A percentile compares a stretch with the other conserved stretches of the same genome.
Conservation (phyloP, 192 early-diverging fungal genomes). For the Phycomyces blakesleeanus region DNA sequence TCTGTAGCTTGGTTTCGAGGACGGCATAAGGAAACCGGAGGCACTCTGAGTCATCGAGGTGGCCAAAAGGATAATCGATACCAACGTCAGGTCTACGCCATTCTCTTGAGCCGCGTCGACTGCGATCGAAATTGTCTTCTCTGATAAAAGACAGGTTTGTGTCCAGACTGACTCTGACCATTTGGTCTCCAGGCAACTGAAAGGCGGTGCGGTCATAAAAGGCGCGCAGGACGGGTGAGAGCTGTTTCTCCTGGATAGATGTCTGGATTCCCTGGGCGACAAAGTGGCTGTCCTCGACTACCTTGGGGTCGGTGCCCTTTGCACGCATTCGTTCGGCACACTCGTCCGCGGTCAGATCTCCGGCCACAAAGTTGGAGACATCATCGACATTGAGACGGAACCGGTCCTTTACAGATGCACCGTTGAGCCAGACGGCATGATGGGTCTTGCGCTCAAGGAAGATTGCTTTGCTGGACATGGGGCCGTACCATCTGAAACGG, state of each 20-base stretch:
- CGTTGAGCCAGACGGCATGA: conserved; percentile 29
- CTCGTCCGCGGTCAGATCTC: conserved; percentile 37
- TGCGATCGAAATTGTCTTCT: conserved; percentile 74
- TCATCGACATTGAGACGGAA: conserved; percentile 20
- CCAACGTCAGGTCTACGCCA: conserved; percentile 37
- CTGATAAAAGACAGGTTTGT: conserved; percentile 93
- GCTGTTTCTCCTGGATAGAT: conserved; percentile 24
- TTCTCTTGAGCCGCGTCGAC: conserved; percentile 58
- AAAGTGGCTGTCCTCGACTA: conserved; percentile 48
- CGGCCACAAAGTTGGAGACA: conserved; percentile 16
- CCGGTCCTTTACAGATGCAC: conserved; percentile 27
- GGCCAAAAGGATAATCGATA: conserved; percentile 38
- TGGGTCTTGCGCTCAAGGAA: conserved; percentile 34
- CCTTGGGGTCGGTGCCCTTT: conserved; percentile 62
- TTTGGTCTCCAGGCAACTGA: conserved; percentile 54
- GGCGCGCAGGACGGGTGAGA: conserved; percentile 20
- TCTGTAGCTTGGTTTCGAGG: conserved; percentile 31
- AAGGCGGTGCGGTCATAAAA: conserved; percentile 37
- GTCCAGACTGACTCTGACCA: conserved; percentile 91
- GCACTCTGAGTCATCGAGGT: conserved; percentile 21
- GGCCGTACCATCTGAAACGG: conserved; percentile 31
- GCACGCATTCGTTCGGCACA: conserved; percentile 57
- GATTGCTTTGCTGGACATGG: conserved; percentile 15
- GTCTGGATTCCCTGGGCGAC: conserved; percentile 22
- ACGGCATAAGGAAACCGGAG: conserved; percentile 37